phyloP scores from a whole-genome alignment of 805 yeast species.

The Vanderwaltozyma polyspora region DNA sequence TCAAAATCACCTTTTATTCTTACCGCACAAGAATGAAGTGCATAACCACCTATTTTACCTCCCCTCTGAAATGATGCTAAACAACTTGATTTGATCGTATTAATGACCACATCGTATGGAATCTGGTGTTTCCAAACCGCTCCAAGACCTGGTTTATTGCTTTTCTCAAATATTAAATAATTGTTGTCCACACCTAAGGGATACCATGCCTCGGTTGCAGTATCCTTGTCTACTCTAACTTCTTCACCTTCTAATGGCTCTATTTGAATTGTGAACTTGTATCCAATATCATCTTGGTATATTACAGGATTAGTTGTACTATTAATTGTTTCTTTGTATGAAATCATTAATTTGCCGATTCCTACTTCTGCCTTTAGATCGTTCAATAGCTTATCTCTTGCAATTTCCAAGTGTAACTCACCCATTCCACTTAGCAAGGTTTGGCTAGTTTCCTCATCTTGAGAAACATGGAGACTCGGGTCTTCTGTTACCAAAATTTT shows the following conservation, averaged over 20 bases:
- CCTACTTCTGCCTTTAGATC: conserved; percentile 76
- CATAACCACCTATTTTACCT: conserved; percentile 40
- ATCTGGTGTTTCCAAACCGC: conserved; percentile 40
- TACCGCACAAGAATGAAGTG: conserved; percentile 48
- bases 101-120: conserved; percentile 40
- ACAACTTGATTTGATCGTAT: conserved; percentile 46
- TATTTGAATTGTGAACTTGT: conserved; percentile 12
- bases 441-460: conserved; percentile 80
- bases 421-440: conserved; percentile 97
- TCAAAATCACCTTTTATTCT: conserved; percentile 38
- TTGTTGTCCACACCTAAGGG: conserved; percentile 27
- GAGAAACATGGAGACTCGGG: conserved; percentile 65
- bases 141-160: conserved; percentile 12
- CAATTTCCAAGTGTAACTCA: conserved; percentile 86
- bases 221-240: conserved; percentile 1
- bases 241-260: conserved; percentile 4
- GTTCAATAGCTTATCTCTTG: conserved; percentile 62
- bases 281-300: conserved; percentile 10
- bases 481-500: conserved; percentile 68
- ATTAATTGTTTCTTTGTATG: conserved; percentile 66
- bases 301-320: conserved; percentile 4
- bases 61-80: conserved; percentile 56
- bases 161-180: conserved; percentile 24
- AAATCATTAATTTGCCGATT: conserved; percentile 75
- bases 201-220: conserved; percentile 16